Conservation (phyloP, 2,329 filamentous ascomycete species). For the Raffaelea arxii region DNA sequence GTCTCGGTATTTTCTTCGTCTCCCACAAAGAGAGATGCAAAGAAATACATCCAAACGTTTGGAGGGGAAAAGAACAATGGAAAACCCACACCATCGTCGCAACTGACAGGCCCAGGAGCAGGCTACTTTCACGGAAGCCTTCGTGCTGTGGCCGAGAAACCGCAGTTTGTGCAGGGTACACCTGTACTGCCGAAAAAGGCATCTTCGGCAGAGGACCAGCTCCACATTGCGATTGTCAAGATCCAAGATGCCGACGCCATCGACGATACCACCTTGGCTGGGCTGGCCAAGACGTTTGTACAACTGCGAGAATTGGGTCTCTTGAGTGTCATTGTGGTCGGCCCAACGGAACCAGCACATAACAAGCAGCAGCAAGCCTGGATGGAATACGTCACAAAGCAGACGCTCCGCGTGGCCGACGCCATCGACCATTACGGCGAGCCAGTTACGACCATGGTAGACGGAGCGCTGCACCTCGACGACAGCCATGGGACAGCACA, state of each 20-base stretch:
- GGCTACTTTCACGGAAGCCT: too few species aligned
- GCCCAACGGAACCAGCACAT: constrained; percentile 39
- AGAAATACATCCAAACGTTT: constrained; percentile 84
- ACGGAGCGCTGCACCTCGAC: constrained; percentile 38
- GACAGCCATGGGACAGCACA: background rate
- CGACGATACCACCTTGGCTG: constrained; percentile 57
- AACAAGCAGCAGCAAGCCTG: constrained; percentile 29
- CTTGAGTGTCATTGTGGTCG: constrained; percentile 71
- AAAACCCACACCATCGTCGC: too few species aligned
- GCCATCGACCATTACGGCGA: constrained; percentile 63
- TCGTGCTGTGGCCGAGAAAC: constrained; percentile 19
- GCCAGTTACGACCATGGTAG: constrained; percentile 59
- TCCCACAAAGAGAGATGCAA: constrained; percentile 86
- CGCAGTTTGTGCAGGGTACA: constrained; percentile 28
- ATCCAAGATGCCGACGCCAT: constrained; percentile 64
- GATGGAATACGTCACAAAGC: constrained; percentile 33
- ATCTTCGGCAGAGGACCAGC: constrained; percentile 22
- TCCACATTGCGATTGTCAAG: constrained; percentile 81
- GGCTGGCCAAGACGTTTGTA: constrained; percentile 72
- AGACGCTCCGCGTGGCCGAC: constrained; percentile 64
- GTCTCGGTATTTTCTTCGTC: constrained; percentile 79
- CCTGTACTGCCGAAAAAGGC: constrained; percentile 7
- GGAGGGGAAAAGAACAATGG: constrained; percentile 35
- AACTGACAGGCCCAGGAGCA: too few species aligned
- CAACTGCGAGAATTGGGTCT: constrained; percentile 79